These are phyloP conservation scores for Penicillium verrucosum DNA, from an alignment of 2,329 filamentous ascomycete genomes.

Conservation along the genomic window DNA sequence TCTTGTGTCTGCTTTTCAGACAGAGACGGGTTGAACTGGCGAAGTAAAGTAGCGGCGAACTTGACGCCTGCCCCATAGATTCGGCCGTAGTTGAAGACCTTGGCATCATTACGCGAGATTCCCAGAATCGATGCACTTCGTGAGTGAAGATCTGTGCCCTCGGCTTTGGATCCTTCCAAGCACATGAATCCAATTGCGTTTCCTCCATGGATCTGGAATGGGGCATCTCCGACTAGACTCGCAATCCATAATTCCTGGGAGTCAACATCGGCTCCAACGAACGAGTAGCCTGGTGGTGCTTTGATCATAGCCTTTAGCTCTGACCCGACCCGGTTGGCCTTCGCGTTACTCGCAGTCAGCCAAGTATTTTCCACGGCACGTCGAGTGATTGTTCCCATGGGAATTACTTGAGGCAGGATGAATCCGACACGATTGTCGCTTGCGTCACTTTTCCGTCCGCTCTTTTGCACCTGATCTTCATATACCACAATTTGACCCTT, in stretches of 20 bases:
- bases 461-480: constrained; percentile 55
- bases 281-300: constrained; percentile 83
- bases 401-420: constrained; percentile 92
- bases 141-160: constrained; percentile 90
- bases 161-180: constrained; percentile 88
- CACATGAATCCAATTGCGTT: constrained; percentile 99
- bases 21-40: constrained; percentile 86
- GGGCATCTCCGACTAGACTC: constrained; percentile 87
- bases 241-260: constrained; percentile 98
- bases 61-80: constrained; percentile 97
- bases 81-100: constrained; percentile 97
- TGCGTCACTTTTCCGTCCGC: constrained; percentile 18
- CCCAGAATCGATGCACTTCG: constrained; percentile 88
- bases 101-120: constrained; percentile 91
- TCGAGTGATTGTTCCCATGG: constrained; percentile 96
- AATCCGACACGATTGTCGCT: constrained; percentile 59
- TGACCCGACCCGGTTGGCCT: constrained; percentile 90
- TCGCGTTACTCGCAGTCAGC: constrained; percentile 96
- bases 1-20: constrained; percentile 73
- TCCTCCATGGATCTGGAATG: constrained; percentile 90
- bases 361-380: constrained; percentile 96
- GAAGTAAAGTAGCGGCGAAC: constrained; percentile 83
- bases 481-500: constrained; percentile 95
- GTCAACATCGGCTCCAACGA: constrained; percentile 96
- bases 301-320: constrained; percentile 96